These are phyloP conservation scores for Emergomyces africanus DNA, from an alignment of 2,329 filamentous ascomycete genomes.

Conservation along the genomic window DNA sequence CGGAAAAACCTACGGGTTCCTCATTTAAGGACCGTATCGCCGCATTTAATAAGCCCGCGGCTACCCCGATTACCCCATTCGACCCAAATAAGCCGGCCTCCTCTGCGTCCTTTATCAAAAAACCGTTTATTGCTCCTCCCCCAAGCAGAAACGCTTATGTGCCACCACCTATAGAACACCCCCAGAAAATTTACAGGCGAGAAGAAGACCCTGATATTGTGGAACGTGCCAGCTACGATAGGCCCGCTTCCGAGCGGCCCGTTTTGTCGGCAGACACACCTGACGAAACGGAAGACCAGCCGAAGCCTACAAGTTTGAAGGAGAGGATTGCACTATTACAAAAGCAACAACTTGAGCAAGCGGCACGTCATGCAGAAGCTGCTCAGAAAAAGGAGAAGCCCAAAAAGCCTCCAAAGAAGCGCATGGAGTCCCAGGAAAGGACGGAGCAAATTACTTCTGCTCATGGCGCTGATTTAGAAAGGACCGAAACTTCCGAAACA, in stretches of 20 bases:
- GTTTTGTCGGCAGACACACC: slow-evolving; percentile 16
- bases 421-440: slow-evolving; percentile 32
- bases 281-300: slow-evolving; percentile 53
- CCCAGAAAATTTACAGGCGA: slow-evolving; percentile 65
- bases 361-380: slow-evolving; percentile 65
- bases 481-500: slow-evolving; percentile 21
- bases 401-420: slow-evolving; percentile 61
- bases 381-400: slow-evolving; percentile 76
- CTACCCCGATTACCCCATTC: slow-evolving; percentile 78
- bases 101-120: slow-evolving; percentile 71
- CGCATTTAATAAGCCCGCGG: slow-evolving; percentile 84
- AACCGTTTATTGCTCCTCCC: slow-evolving; percentile 90
- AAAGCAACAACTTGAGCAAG: slow-evolving; percentile 85
- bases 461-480: slow-evolving; percentile 19
- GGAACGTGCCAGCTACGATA: slow-evolving; percentile 16
- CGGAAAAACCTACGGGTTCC: slow-evolving; percentile 59
- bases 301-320: slow-evolving; percentile 86
- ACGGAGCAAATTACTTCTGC: slow-evolving; percentile 14
- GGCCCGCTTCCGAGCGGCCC: background rate
- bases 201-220: slow-evolving; percentile 61
- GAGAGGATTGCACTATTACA: slow-evolving; percentile 90
- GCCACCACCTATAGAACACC: slow-evolving; percentile 58
- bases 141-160: slow-evolving; percentile 87
- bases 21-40: slow-evolving; percentile 94
- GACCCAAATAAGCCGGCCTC: slow-evolving; percentile 55